Base-by-base conservation (phyloP, 2,329 filamentous ascomycete species). In the Westerdykella ornata region DNA sequence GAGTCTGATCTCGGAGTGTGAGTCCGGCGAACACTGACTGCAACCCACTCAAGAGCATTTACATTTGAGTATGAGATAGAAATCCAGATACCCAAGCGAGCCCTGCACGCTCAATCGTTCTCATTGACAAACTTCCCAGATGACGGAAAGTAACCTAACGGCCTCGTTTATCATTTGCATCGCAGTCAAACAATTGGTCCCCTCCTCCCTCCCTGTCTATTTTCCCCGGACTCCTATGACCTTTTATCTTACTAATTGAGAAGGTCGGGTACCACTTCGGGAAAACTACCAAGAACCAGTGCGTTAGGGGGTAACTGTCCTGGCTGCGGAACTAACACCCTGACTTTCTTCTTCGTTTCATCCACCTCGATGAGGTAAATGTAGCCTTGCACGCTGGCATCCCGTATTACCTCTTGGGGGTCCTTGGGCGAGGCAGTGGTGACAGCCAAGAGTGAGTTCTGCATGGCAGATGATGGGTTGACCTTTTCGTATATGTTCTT, bases 321-420 rank as follows among this genome's bases (percentile, higher is more conserved):
- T 39, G 85, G 85, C 46, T 95, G 81, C 1, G 92, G 92, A 14
- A 86, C 82, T 44, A 98, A 70, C 15, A 97, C 73, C 58, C 86
- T 84, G 22, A 96, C 73, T 62, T 85, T 85, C 51, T 81, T 81
- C 64, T 85, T 85, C 53, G 84, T 82, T 59, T 87, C 85, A 58
- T 98, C 89, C 3, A 97, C 87, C 47, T 95, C 87, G 1, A 87
- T 84, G 13, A 97, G 85, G 58, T 95, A 96, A 20, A 96, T 77
- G 59, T 94, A 98, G 0, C 92, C 92, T 76, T 94, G 84, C 20
- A 97, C 82, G 42, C 83, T 84, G 6, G 88, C 81, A 53, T 89
- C 84, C 11, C 87, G 78, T 34, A 97, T 81, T 1, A 79, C 76
- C 36, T 86, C 81, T 5, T 84, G 76, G 1, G 77, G 70, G 46